Evolutionary conservation across 371 early-diverging fungal species (phyloP).

Genomic region (Mortierella sp.): DNA sequence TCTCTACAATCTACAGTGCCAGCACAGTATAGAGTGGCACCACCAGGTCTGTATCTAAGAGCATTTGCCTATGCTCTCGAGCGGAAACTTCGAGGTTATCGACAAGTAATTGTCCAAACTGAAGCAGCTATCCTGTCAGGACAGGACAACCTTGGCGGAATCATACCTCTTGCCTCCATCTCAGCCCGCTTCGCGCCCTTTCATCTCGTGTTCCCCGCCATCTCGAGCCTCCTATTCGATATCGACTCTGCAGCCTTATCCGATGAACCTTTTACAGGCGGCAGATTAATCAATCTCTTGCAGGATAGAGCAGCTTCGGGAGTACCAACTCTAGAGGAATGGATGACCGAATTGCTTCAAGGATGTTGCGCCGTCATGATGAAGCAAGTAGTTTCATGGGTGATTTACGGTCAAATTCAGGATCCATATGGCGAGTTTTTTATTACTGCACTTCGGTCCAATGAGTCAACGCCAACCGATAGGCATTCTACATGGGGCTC

Average conservation of each 20-base stretch:
- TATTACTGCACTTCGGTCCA: constrained; percentile 46
- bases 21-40: not conserved
- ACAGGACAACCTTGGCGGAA: constrained; percentile 47
- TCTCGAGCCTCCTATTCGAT: constrained; percentile 27
- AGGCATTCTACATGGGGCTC: not conserved
- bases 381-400: constrained; percentile 80
- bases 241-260: constrained; percentile 16
- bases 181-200: constrained; percentile 45
- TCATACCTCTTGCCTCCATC: constrained; percentile 46
- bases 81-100: constrained; percentile 65
- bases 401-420: constrained; percentile 75
- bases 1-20: not conserved
- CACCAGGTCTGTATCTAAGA: constrained; percentile 42
- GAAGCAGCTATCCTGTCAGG: constrained; percentile 61
- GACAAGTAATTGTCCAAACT: constrained; percentile 64
- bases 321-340: constrained; percentile 62
- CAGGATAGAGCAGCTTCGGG: constrained; percentile 72
- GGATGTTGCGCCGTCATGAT: constrained; percentile 73
- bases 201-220: constrained; percentile 50
- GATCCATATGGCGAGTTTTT: constrained; percentile 81
- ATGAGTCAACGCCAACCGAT: not conserved
- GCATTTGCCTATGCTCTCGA: constrained; percentile 69
- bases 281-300: constrained; percentile 68
- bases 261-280: constrained; percentile 61
- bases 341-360: constrained; percentile 65